These are phyloP conservation scores for Backusella macrospora DNA, from an alignment of 192 early-diverging fungal species.

Conservation along the genomic window DNA sequence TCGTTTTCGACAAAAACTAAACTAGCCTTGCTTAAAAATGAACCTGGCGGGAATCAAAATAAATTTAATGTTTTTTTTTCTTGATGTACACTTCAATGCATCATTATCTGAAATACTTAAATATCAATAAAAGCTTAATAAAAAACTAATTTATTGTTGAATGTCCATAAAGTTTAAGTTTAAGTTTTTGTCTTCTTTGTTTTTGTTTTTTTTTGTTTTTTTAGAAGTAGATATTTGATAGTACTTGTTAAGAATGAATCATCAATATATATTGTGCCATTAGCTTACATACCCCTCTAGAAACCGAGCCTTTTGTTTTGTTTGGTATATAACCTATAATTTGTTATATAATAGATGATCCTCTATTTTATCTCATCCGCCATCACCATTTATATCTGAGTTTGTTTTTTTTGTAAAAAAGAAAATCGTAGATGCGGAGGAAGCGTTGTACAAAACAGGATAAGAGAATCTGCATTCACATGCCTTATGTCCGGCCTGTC, in stretches of 20 bases:
- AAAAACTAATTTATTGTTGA: too few relatives aligned
- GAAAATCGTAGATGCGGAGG: neutral
- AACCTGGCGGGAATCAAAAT: neutral
- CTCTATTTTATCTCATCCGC: neutral
- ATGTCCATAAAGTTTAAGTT: too few relatives aligned
- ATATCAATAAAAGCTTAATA: too few relatives aligned
- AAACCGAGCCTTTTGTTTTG: neutral
- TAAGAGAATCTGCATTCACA: neutral
- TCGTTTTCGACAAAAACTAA: neutral
- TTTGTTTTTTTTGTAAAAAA: neutral
- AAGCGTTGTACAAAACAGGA: neutral
- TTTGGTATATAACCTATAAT: neutral
- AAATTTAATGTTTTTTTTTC: neutral
- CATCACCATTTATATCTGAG: neutral
- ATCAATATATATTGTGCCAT: too few relatives aligned
- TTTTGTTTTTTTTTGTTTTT: too few relatives aligned
- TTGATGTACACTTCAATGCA: neutral
- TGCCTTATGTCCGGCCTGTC: constrained; percentile 6
- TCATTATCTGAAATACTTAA: neutral
- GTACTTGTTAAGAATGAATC: too few relatives aligned
- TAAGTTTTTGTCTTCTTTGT: too few relatives aligned
- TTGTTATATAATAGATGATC: neutral
- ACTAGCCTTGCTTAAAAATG: neutral
- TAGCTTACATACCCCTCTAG: neutral
- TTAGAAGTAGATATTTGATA: too few relatives aligned